A percentile compares a stretch with the other conserved stretches of the same genome.
These are phyloP conservation scores for Chloropicon primus DNA, from an alignment of 139 green algal genomes.

Conservation along the genomic window DNA sequence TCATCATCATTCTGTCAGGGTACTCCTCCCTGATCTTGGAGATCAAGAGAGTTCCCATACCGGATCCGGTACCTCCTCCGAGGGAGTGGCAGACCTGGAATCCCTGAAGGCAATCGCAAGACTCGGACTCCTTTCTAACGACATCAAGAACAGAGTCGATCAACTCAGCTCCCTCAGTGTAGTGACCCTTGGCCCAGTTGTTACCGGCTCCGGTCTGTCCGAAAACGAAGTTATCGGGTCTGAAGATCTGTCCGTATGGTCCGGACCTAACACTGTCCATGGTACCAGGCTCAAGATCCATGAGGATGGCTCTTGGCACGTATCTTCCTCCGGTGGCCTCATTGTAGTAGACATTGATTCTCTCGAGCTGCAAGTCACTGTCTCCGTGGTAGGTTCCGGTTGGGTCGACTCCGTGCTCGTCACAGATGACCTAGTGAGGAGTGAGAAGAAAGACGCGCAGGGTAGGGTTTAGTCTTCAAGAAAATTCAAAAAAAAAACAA, in stretches of 20 bases:
- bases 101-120: conserved; percentile 93
- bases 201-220: conserved; percentile 93
- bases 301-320: conserved; percentile 90
- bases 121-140: conserved; percentile 96
- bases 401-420: conserved; percentile 82
- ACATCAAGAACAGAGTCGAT: conserved; percentile 98
- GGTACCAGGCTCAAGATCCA: conserved; percentile 95
- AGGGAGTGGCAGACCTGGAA: conserved; percentile 96
- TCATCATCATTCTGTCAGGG: conserved; percentile 97
- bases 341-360: conserved; percentile 99
- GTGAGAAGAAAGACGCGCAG: background rate
- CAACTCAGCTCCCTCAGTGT: conserved; percentile 96
- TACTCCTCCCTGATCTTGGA: conserved; percentile 97
- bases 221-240: conserved; percentile 97
- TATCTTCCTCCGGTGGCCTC: conserved; percentile 95
- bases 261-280: conserved; percentile 94
- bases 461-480: background rate
- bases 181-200: conserved; percentile 99
- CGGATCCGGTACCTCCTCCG: conserved; percentile 88
- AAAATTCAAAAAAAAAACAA: background rate
- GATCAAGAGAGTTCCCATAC: conserved; percentile 97
- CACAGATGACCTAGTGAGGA: conserved; percentile 64
- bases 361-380: conserved; percentile 94
- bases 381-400: conserved; percentile 44
- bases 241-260: conserved; percentile 89